Evolutionary conservation across 306 rosid genomes (phyloP).

Genomic region (Myrica gale): DNA sequence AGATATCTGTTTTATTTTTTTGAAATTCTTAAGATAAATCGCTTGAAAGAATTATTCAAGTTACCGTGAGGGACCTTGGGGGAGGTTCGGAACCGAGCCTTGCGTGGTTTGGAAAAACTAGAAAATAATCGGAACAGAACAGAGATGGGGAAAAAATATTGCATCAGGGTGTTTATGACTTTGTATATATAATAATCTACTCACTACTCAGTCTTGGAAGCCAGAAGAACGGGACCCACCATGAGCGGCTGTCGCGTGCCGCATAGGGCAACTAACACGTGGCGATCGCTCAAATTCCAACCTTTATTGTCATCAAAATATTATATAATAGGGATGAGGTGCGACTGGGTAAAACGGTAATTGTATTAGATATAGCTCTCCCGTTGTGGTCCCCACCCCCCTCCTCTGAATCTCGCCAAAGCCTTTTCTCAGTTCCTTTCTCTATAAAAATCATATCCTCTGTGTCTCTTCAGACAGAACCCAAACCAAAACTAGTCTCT

Average conservation of each 20-base stretch:
- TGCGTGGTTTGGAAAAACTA: neutral
- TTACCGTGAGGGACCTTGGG: neutral
- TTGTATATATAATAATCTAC: neutral
- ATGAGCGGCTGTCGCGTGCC: conserved; percentile 79
- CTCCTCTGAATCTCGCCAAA: neutral
- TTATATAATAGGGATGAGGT: neutral
- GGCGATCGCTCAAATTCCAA: conserved; percentile 35
- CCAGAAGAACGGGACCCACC: conserved; percentile 47
- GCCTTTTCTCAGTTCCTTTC: neutral
- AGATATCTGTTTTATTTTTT: too few species aligned
- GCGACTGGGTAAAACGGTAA: conserved; percentile 6
- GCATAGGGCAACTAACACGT: conserved; percentile 70
- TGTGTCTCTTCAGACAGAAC: conserved; percentile 32
- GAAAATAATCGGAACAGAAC: neutral
- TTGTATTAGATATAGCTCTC: neutral
- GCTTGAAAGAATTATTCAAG: too few species aligned
- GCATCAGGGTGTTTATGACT: neutral
- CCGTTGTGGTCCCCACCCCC: conserved; percentile 37
- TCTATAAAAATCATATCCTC: conserved; percentile 45
- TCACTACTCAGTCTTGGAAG: neutral
- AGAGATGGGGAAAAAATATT: too few species aligned
- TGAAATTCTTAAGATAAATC: too few species aligned
- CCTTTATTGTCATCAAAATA: conserved; percentile 38
- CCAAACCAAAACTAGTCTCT: conserved; percentile 29
- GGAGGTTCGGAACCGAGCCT: neutral